phyloP scores from a whole-genome alignment of 257 asterid genomes.

The Cordia subcordata region DNA sequence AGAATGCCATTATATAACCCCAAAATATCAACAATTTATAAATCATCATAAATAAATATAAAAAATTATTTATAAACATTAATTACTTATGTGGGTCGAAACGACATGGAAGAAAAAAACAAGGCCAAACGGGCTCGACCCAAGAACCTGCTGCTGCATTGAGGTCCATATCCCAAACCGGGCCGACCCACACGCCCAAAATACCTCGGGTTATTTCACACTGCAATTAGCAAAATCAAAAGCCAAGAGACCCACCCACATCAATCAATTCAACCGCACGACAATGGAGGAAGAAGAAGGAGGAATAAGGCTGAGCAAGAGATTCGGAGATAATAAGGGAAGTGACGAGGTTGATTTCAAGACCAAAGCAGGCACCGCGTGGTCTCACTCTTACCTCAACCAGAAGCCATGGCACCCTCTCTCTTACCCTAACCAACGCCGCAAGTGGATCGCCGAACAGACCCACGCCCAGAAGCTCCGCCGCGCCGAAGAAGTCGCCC shows the following conservation, averaged over 20 bases:
- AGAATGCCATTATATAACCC: too few species aligned
- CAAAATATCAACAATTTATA: too few species aligned
- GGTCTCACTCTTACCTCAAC: conserved; percentile 91
- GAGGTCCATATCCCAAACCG: background rate
- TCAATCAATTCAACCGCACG: background rate
- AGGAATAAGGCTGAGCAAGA: conserved; percentile 51
- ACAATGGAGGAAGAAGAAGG: conserved; percentile 65
- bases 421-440: conserved; percentile 98
- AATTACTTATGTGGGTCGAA: too few species aligned
- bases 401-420: conserved; percentile 99
- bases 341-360: conserved; percentile 64
- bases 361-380: conserved; percentile 90
- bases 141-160: too few species aligned
- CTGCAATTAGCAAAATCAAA: background rate
- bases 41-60: too few species aligned
- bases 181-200: background rate
- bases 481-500: conserved; percentile 82
- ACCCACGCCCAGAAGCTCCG: conserved; percentile 66
- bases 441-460: conserved; percentile 99
- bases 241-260: background rate
- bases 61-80: too few species aligned
- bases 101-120: too few species aligned
- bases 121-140: too few species aligned
- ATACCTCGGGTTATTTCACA: background rate
- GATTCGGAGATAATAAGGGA: conserved; percentile 57